Percentiles rank a stretch among this genome's conserved stretches.
These are phyloP conservation scores for Drosera capensis DNA, from an alignment of 148 eudicot species.

Conservation along the genomic window DNA sequence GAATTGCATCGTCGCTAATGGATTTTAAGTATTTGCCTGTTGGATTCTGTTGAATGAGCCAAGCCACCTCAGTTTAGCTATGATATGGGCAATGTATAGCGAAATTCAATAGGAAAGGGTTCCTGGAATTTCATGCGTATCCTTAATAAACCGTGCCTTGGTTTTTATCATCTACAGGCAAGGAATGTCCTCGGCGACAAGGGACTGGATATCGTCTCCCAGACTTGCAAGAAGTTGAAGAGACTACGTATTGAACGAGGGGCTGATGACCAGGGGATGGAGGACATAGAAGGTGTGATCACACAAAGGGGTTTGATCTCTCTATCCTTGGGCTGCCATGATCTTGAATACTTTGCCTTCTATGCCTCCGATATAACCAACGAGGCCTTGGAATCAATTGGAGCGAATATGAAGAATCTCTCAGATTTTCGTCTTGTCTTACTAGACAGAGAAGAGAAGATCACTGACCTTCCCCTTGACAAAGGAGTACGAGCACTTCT, in stretches of 20 bases:
- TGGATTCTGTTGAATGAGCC: no score
- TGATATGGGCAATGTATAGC: no score
- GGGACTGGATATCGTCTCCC: conserved; percentile 64
- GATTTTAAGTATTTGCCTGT: no score
- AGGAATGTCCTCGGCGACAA: conserved; percentile 78
- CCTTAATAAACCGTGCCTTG: background rate
- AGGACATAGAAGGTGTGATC: conserved; percentile 57
- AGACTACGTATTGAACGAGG: conserved; percentile 66
- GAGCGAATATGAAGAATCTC: conserved; percentile 41
- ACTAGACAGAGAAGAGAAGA: conserved; percentile 47
- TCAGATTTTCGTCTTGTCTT: conserved; percentile 75
- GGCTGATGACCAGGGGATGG: conserved; percentile 67
- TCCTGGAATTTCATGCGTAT: background rate
- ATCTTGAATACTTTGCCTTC: conserved; percentile 69
- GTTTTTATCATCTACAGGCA: conserved; percentile 28
- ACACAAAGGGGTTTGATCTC: conserved; percentile 69
- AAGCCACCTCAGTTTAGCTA: no score
- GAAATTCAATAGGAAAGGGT: background rate
- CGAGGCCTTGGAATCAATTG: conserved; percentile 48
- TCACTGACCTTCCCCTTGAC: conserved; percentile 82
- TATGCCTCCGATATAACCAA: conserved; percentile 79
- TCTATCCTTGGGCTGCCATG: conserved; percentile 60
- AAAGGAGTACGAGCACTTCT: conserved; percentile 68
- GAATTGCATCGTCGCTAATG: no score
- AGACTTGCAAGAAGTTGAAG: conserved; percentile 47